These are phyloP conservation scores for Purshia tridentata DNA, from an alignment of 306 rosid species.

Conservation along the genomic window DNA sequence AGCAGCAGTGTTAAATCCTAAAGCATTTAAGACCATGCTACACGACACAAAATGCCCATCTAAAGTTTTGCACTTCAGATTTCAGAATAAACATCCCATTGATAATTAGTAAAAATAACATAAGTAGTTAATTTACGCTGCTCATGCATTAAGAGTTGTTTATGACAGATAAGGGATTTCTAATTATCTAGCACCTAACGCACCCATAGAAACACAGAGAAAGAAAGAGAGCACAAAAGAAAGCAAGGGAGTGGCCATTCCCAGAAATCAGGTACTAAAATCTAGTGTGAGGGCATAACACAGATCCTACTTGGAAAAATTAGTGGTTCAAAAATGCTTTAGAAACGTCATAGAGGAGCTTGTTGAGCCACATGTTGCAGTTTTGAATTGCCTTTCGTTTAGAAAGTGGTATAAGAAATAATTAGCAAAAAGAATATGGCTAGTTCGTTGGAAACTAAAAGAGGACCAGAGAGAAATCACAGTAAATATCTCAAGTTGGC, in stretches of 20 bases:
- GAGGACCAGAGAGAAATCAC: not conserved
- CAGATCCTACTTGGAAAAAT: not conserved
- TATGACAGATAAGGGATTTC: not conserved
- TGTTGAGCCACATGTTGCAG: not conserved
- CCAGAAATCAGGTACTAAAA: too few relatives aligned
- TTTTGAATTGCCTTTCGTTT: not conserved
- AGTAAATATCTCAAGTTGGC: not conserved
- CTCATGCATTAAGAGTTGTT: not conserved
- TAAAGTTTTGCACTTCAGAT: not conserved
- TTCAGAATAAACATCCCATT: not conserved
- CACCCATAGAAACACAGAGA: not conserved
- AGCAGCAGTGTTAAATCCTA: slow-evolving; percentile 4
- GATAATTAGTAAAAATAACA: not conserved
- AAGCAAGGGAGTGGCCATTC: not conserved
- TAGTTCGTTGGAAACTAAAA: too few relatives aligned
- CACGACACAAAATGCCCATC: not conserved
- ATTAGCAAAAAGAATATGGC: not conserved
- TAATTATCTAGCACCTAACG: not conserved
- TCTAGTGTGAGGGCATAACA: too few relatives aligned
- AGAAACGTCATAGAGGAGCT: not conserved
- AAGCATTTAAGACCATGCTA: slow-evolving; percentile 1
- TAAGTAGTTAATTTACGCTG: not conserved
- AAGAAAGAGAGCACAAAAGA: not conserved
- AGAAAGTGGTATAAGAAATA: not conserved
- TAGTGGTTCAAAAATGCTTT: not conserved